Evolutionary conservation across 495 filamentous ascomycete species (phyloP), one percentile per base, ranked within the genome.

Genomic region (Penicillium longicatenatum): DNA sequence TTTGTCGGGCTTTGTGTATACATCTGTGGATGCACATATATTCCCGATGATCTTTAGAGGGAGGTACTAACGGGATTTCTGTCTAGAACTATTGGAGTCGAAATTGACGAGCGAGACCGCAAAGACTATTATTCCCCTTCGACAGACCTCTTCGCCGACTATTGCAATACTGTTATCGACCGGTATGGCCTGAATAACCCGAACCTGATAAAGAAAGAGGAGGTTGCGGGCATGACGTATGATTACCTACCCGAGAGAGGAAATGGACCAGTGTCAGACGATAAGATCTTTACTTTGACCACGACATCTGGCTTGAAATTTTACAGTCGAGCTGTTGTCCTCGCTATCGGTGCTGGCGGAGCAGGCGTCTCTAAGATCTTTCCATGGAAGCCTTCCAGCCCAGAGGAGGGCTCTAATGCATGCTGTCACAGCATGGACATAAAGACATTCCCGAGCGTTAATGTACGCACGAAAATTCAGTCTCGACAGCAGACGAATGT

Each of bases 41-140:
- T 26, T 26, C 6, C 24, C 6, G 24, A 2, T 26, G 24, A 50
- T 2, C 19, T 11, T 20, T 24, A 6, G 11, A 9, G 31, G 2
- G 31, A n/a, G 16, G 41, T 22, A 9, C 45, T 49, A 31, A 56
- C 24, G 7, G 3, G 4, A 30, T 2, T 19, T 22, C 44, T 42
- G 1, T n/a, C 19, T 37, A 70, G 66, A 26, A 64, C 68, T 7
- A 62, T 71, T 0, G 61, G 71, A 4, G 66, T 71, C 11, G 76
- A 81, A 41, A 80, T 89, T 22, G 84, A 88, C 53, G 85, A 88
- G 63, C 72, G 85, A 58, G 84, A 88, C 53, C 76, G 85, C 11
- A 85, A 85, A 60, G 84, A 87, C 58, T 88, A 87, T 62, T 87
- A 79, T 67, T 83, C 80, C 0, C 86, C 84, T 0, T 83, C 79